Evolutionary conservation across 768 basidiomycete genomes (phyloP).

Genomic region (Lactarius deliciosus): DNA sequence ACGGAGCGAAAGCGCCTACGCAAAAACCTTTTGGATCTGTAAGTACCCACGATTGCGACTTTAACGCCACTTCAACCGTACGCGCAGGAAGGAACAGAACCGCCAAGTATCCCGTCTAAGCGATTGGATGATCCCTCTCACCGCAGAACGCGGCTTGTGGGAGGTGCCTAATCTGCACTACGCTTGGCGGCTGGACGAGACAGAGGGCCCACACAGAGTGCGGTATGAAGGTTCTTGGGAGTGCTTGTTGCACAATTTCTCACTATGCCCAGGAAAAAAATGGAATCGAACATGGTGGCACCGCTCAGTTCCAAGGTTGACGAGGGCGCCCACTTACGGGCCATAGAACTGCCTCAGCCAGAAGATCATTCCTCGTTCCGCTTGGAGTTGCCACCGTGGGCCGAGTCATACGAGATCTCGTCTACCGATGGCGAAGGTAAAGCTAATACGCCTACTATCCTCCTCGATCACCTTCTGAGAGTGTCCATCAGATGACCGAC

Average conservation of each 20-base stretch:
- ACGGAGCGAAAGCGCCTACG: constrained; percentile 73
- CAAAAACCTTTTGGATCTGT: constrained; percentile 76
- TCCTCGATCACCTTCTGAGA: constrained; percentile 8
- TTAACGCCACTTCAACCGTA: constrained; percentile 3
- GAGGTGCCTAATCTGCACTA: constrained; percentile 48
- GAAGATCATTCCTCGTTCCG: constrained; percentile 52
- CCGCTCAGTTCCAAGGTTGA: constrained; percentile 49
- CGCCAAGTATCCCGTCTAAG: constrained; percentile 61
- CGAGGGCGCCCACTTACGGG: constrained; percentile 44
- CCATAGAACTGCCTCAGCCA: constrained; percentile 51
- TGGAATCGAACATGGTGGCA: constrained; percentile 61
- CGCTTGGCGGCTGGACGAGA: constrained; percentile 84
- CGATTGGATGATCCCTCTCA: constrained; percentile 61
- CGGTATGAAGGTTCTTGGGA: constrained; percentile 47
- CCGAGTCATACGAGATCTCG: constrained; percentile 67
- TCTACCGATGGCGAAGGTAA: constrained; percentile 62
- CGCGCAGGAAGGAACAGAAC: constrained; percentile 67
- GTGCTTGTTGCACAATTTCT: background rate
- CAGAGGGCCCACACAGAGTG: constrained; percentile 86
- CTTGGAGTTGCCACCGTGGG: constrained; percentile 70
- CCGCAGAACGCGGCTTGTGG: constrained; percentile 85
- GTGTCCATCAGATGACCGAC: constrained; percentile 41
- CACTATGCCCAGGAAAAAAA: constrained; percentile 57
- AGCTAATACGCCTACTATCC: constrained; percentile 6
- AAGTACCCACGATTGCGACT: constrained; percentile 29